Evolutionary conservation across 306 rosid species (phyloP).

Genomic region (Rosa chinensis): DNA sequence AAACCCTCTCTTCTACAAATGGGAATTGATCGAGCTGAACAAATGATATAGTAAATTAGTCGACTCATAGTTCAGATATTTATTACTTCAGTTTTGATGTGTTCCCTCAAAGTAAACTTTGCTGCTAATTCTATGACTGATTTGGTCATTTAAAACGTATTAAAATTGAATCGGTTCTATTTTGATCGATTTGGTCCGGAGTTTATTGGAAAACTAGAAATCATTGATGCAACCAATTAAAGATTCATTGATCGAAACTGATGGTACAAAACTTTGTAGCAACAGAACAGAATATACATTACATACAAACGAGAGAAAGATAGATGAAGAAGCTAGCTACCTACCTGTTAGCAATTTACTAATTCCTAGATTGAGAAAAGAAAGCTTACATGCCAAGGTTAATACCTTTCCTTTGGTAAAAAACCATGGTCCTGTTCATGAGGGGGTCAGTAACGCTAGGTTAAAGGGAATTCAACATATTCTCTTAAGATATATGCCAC

Average conservation of each 20-base stretch:
- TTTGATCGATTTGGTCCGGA: not conserved
- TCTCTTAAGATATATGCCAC: conserved; percentile 6
- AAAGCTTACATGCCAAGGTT: conserved; percentile 42
- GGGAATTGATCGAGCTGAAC: not conserved
- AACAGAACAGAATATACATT: conserved; percentile 42
- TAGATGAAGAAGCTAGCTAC: conserved; percentile 19
- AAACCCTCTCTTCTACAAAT: not conserved
- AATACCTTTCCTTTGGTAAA: conserved; percentile 17
- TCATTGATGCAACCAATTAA: conserved; percentile 19
- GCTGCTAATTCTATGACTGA: not conserved
- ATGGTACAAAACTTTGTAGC: conserved; percentile 44
- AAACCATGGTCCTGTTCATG: conserved; percentile 18
- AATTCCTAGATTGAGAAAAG: conserved; percentile 42
- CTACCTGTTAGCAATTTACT: conserved; percentile 61
- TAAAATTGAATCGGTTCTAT: too few species aligned
- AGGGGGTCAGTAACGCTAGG: conserved; percentile 9
- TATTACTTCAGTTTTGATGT: too few species aligned
- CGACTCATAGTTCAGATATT: too few species aligned
- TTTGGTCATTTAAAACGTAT: too few species aligned
- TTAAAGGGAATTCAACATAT: conserved; percentile 11
- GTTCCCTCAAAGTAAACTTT: not conserved
- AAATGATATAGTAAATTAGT: not conserved
- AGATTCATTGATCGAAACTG: conserved; percentile 40
- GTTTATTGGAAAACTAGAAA: not conserved
- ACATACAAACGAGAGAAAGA: conserved; percentile 34